These are phyloP conservation scores for Venturia carpophila DNA, from an alignment of 2,329 filamentous ascomycete genomes.

Conservation along the genomic window DNA sequence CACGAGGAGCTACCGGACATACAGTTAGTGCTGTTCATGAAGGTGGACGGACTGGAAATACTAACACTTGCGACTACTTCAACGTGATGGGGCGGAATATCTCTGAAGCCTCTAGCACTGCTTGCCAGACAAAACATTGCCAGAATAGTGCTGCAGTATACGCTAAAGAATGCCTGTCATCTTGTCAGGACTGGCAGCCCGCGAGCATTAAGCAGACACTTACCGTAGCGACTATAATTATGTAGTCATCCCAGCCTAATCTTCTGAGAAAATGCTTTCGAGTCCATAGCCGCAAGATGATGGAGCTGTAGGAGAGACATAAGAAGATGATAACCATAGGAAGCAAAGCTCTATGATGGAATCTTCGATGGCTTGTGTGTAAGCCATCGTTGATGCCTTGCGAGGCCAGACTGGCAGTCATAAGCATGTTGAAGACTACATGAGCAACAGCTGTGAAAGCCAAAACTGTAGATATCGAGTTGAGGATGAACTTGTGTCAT, in stretches of 20 bases:
- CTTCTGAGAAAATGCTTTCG: background rate
- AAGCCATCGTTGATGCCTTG: background rate
- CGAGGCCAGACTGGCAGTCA: conserved; percentile 1
- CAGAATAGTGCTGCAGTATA: conserved; percentile 23
- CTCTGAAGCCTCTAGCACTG: background rate
- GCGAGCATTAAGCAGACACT: background rate
- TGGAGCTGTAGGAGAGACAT: background rate
- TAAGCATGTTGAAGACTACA: conserved; percentile 2
- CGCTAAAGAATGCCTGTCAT: conserved; percentile 26
- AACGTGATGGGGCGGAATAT: conserved; percentile 14
- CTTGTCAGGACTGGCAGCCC: background rate
- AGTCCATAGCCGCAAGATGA: conserved; percentile 9
- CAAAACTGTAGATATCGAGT: background rate
- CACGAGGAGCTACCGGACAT: conserved; percentile 26
- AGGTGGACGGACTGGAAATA: background rate
- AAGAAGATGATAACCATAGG: conserved; percentile 13
- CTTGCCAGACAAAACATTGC: conserved; percentile 1
- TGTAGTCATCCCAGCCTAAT: conserved; percentile 38
- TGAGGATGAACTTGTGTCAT: background rate
- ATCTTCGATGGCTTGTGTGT: background rate
- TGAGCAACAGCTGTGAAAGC: background rate
- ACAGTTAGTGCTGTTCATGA: background rate
- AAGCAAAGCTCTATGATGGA: background rate
- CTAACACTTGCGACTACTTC: background rate
- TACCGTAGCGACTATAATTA: conserved; percentile 35